Percentiles rank a stretch among this genome's conserved stretches.
Conservation (phyloP, 1,284 basidiomycete species). For the Moesziomyces sp. region DNA sequence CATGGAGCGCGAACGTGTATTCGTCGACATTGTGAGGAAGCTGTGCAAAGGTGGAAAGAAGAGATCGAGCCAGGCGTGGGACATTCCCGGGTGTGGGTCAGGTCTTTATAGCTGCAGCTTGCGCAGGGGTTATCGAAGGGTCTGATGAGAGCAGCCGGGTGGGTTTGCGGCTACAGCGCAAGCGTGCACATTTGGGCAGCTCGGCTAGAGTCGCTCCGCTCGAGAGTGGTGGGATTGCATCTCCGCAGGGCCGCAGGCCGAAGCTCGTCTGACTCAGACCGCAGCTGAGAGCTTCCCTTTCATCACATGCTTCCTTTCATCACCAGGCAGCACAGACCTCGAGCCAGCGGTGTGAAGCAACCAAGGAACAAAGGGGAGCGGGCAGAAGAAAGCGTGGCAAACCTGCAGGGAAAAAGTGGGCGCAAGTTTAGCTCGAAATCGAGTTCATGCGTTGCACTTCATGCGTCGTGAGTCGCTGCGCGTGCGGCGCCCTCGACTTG, state of each 20-base stretch:
- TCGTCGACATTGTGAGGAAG: constrained; percentile 12
- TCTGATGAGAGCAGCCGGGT: background rate
- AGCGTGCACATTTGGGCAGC: constrained; percentile 1
- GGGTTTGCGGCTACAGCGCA: background rate
- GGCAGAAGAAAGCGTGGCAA: no score
- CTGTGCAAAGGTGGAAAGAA: background rate
- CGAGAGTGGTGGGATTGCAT: background rate
- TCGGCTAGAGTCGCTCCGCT: background rate
- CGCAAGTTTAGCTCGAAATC: no score
- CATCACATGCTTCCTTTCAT: background rate
- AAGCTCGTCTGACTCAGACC: background rate
- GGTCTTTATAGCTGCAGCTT: no score
- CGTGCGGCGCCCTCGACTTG: no score
- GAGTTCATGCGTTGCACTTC: no score
- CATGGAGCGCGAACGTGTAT: constrained; percentile 12
- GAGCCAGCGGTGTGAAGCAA: no score
- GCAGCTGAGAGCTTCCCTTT: background rate
- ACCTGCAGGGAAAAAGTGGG: no score
- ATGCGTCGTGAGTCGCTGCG: no score
- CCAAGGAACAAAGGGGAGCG: no score
- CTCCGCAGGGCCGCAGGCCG: background rate
- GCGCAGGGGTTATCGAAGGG: no score
- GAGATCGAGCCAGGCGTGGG: background rate
- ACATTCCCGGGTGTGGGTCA: background rate
- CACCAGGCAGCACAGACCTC: background rate